Evolutionary conservation across 805 yeast species (phyloP), one percentile per base, ranked within the genome.

Genomic region (Torulaspora franciscae): DNA sequence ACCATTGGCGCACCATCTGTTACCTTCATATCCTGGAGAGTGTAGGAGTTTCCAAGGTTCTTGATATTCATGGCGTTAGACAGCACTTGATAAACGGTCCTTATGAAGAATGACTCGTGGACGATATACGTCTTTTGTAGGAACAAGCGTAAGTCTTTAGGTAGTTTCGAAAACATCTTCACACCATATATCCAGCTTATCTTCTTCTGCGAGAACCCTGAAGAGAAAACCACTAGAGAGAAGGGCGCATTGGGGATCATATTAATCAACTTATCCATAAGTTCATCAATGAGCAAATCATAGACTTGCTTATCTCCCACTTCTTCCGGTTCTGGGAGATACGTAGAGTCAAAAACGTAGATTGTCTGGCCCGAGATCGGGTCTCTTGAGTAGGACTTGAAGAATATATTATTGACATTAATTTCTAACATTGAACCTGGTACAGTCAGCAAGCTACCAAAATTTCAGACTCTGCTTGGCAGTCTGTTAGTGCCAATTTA

Each of bases 91-190:
- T 84, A 76, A 29, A 87, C 75, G 0, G 95, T 82, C 55, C 88
- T 79, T 23, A 87, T 77, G 66, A 90, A 77, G 93, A 96, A 89
- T 37, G 85, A 83, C 54, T 90, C 96, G 65, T 91, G 97, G 2
- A 91, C 95, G 25, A 90, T 75, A 51, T 82, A 84, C 2, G 88
- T 70, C 56, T 79, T 82, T 41, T 69, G 67, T 35, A 91, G 65
- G 44, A 76, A 71, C 42, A 75, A 74, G 48, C 78, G 76, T 35
- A 73, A 66, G 4, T 71, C 71, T 11, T 75, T 72, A 1, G 91
- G 80, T 23, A 91, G 72, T 50, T 77, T 66, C 49, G 76, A 66
- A 58, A 75, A 79, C 43, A 79, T 71, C 40, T 69, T 73, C n/a
- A 79, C 69, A 47, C 88, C 85, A 77, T 88, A 83, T 6, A 82